Evolutionary conservation across 371 early-diverging fungal species (phyloP), one percentile per base, ranked within the genome.

Genomic region (Saksenaea vasiformis): DNA sequence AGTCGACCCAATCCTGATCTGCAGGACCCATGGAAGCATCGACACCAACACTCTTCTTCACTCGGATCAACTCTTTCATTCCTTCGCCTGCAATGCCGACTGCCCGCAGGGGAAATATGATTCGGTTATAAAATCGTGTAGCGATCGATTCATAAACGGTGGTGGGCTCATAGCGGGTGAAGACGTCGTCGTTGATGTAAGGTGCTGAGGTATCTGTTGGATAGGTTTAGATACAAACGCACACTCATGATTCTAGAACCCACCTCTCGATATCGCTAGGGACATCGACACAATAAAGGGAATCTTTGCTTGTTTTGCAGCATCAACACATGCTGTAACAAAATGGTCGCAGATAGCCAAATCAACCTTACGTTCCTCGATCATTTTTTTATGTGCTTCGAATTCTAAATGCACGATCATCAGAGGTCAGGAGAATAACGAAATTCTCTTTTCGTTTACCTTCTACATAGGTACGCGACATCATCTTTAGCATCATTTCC

Each of bases 151-250:
- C 53, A 17, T 56, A 44, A 9, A 61, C 41, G 0, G 65, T 65
- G 11, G 65, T 73, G 3, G 67, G 65, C 2, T 64, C 60, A 1
- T 35, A 36, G 28, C 44, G 34, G 5, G 34, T 31, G 7, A 58
- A 22, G 5, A 66, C 11, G 15, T 60, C 43, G 17, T 56, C 64
- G 37, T 67, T 70, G 11, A 72, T 41, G 15, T 72, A 77, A 15
- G 78, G 69, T 15, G 78, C 62, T 5, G 24, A 28, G 7, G 69
- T 58, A 47, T 74, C 74, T 68, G 28, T 17, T 31, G 31, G 24
- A 15, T 54, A 41, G 15, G 57, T 58, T 44, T 47, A 15, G 43
- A 57, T 10, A 17, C n/a, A 17, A 17, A 22, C 8, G 26, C 31
- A 31, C 2, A 7, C 31, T 4, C 31, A 31, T 4, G 19, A 19